Evolutionary conservation across 305 asterid genomes (phyloP).

Genomic region (Fraxinus floribunda): DNA sequence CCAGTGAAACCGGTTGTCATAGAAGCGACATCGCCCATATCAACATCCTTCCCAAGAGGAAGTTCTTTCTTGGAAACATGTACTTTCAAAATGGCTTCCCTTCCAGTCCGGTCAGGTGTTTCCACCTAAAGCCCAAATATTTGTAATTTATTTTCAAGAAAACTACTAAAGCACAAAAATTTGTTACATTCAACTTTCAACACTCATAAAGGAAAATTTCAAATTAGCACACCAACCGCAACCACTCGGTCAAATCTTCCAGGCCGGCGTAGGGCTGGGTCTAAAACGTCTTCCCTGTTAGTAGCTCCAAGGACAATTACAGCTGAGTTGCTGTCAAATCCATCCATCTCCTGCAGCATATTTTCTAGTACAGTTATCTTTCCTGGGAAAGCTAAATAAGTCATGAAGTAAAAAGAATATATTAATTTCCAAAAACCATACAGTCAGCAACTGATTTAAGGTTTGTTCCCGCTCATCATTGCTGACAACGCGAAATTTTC

Average conservation of each 20-base stretch:
- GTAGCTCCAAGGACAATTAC: constrained; percentile 99
- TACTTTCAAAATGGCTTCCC: constrained; percentile 91
- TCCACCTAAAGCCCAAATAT: constrained; percentile 65
- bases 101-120: constrained; percentile 93
- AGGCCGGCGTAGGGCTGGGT: constrained; percentile 98
- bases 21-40: constrained; percentile 74
- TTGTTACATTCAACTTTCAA: constrained; percentile 1
- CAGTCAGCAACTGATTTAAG: constrained; percentile 94
- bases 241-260: constrained; percentile 99
- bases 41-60: constrained; percentile 83
- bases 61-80: constrained; percentile 93
- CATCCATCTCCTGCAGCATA: constrained; percentile 95
- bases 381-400: constrained; percentile 19
- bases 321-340: constrained; percentile 97
- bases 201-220: constrained; percentile 12
- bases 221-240: constrained; percentile 47
- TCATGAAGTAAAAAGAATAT: background rate
- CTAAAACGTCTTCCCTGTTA: constrained; percentile 93
- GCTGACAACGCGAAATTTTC: constrained; percentile 86
- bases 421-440: constrained; percentile 39
- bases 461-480: constrained; percentile 99
- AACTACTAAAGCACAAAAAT: constrained; percentile 4
- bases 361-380: constrained; percentile 30
- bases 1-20: constrained; percentile 99
- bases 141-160: constrained; percentile 11